These are phyloP conservation scores for Platanthera guangdongensis DNA, from an alignment of 106 monocot species.

Conservation along the genomic window DNA sequence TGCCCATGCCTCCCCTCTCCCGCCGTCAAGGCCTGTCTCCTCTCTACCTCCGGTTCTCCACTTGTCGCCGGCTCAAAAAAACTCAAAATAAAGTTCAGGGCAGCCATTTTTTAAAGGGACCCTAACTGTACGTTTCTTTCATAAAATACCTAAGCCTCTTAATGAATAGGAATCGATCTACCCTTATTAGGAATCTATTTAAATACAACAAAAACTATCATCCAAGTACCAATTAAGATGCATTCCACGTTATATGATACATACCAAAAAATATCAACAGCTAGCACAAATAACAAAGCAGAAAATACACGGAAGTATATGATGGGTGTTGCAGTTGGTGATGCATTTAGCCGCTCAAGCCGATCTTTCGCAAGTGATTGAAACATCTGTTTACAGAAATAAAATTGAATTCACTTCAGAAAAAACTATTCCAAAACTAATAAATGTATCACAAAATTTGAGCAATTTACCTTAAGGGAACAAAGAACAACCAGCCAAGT, in stretches of 20 bases:
- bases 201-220: background rate
- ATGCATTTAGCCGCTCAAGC: constrained; percentile 90
- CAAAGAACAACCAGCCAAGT: constrained; percentile 69
- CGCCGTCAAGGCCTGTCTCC: no score
- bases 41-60: no score
- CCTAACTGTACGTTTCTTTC: no score
- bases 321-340: constrained; percentile 65
- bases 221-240: background rate
- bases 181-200: background rate
- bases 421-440: background rate
- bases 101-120: no score
- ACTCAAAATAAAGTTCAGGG: no score
- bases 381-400: constrained; percentile 60
- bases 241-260: constrained; percentile 7
- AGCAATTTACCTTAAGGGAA: constrained; percentile 64
- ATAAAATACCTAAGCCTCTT: no score
- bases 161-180: background rate
- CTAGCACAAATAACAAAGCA: constrained; percentile 68
- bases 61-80: no score
- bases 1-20: no score
- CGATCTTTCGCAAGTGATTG: constrained; percentile 85
- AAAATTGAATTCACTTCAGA: background rate
- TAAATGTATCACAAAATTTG: background rate
- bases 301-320: constrained; percentile 88
- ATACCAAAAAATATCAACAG: constrained; percentile 80